Base-by-base conservation (phyloP, 768 basidiomycete species). In the Wakefieldia striispora region DNA sequence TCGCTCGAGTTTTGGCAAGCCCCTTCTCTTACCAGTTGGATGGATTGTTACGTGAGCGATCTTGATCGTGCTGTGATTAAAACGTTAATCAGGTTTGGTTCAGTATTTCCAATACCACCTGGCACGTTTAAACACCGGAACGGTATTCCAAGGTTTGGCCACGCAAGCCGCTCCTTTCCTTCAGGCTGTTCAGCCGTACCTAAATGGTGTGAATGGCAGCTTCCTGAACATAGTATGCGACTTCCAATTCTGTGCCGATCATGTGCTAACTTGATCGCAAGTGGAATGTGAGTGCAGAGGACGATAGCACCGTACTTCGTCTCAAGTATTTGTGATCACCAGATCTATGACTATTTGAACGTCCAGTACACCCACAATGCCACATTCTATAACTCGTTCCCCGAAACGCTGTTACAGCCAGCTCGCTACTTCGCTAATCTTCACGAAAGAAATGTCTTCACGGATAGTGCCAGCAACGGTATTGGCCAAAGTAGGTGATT, bases 261-360 rank as follows among this genome's bases (percentile, higher is more conserved):
- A 20, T 56, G 57, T n/a, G 55, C 58, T 54, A 16, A 57, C 6
- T 34, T 47, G 23, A 40, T 51, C 37, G 59, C 3, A 54, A 90
- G 86, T 89, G 83, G 79, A 90, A 91, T 65, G 87, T 88, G 60
- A 37, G 20, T 23, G 27, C 31, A n/a, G 33, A 3, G 19, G 10
- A 12, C 29, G 13, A 29, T 38, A 6, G n/a, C n/a, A 26, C 43
- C 26, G 12, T 11, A 2, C 13, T 13, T 45, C 21, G 14, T 41
- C 47, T 54, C 20, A 54, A 47, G 1, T 39, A 27, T 10, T 21
- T 19, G 20, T 40, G 9, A 26, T 38, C 7, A 35, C 31, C 54
- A 88, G 86, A 75, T 91, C 59, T 88, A 79, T 63, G 88, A 91
- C 69, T 89, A 76, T 68, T 76, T 93, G 56, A 83, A 83, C 70